A percentile compares a stretch with the other conserved stretches of the same genome.
Conservation (phyloP, 306 rosid species). For the Luffa acutangula region DNA sequence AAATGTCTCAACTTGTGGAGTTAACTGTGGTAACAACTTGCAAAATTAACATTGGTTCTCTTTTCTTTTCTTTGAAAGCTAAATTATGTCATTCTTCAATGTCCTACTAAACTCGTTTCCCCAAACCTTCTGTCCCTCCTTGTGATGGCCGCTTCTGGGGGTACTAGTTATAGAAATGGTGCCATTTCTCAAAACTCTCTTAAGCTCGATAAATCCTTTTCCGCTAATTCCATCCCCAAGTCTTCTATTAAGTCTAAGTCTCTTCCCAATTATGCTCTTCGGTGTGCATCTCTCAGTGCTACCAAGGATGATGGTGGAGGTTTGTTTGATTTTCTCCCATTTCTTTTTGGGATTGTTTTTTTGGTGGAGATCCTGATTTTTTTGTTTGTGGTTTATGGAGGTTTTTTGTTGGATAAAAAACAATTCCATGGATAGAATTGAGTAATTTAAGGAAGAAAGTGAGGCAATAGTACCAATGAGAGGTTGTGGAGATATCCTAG, state of each 20-base stretch:
- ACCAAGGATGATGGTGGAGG: conserved; percentile 58
- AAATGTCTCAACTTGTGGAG: too few relatives aligned
- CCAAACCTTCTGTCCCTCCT: background rate
- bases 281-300: conserved; percentile 41
- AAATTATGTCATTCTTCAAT: conserved; percentile 7
- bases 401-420: too few relatives aligned
- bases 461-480: too few relatives aligned
- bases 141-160: conserved; percentile 57
- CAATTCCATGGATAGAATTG: too few relatives aligned
- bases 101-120: conserved; percentile 4
- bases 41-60: too few relatives aligned
- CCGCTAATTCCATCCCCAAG: conserved; percentile 23
- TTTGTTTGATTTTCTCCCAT: conserved; percentile 14
- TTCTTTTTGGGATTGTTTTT: conserved; percentile 7
- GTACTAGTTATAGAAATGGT: conserved; percentile 37
- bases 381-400: background rate
- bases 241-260: too few relatives aligned
- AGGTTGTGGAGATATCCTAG: too few relatives aligned
- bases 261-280: conserved; percentile 30
- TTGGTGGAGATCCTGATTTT: conserved; percentile 11
- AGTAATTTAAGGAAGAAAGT: too few relatives aligned
- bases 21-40: too few relatives aligned
- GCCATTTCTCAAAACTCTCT: conserved; percentile 35
- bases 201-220: conserved; percentile 36
- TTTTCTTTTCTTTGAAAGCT: background rate